Evolutionary conservation across 345 rosid genomes (phyloP).

Genomic region (Arabis hirsuta): DNA sequence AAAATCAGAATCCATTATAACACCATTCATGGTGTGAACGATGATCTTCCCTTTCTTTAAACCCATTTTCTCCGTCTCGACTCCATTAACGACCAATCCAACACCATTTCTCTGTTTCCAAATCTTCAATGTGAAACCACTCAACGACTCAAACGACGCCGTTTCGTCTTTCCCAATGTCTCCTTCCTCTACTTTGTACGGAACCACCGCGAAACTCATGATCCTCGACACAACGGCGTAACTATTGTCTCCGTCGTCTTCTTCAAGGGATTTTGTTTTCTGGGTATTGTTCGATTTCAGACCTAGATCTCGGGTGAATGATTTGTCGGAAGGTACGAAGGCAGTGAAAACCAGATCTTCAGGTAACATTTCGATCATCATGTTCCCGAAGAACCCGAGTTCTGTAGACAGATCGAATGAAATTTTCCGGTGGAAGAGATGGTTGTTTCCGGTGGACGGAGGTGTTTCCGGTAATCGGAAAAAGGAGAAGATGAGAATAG

Average conservation of each 20-base stretch:
- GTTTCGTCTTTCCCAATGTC: slow-evolving; percentile 41
- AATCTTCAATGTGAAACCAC: slow-evolving; percentile 59
- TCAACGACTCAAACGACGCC: slow-evolving; percentile 65
- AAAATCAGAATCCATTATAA: slow-evolving; percentile 82
- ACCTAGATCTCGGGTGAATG: slow-evolving; percentile 66
- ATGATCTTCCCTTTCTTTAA: slow-evolving; percentile 55
- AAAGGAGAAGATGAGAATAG: slow-evolving; percentile 48
- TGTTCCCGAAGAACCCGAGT: slow-evolving; percentile 67
- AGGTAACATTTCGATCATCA: slow-evolving; percentile 84
- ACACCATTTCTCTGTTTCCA: slow-evolving; percentile 49
- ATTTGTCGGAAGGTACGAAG: slow-evolving; percentile 66
- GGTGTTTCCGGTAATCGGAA: slow-evolving; percentile 64
- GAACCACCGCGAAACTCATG: slow-evolving; percentile 73
- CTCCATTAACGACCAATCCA: slow-evolving; percentile 61
- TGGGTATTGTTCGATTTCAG: slow-evolving; percentile 31
- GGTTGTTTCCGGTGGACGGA: slow-evolving; percentile 19
- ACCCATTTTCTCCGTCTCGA: slow-evolving; percentile 59
- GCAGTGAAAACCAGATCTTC: slow-evolving; percentile 78
- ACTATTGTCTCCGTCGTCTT: slow-evolving; percentile 51
- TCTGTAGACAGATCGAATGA: slow-evolving; percentile 13
- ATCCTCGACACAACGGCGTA: slow-evolving; percentile 67
- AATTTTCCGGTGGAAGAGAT: slow-evolving; percentile 19
- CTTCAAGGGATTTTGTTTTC: slow-evolving; percentile 20
- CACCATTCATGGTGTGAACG: slow-evolving; percentile 73
- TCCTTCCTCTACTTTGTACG: slow-evolving; percentile 51